Evolutionary conservation across 176 grass and related monocot species (phyloP), one percentile per base, ranked within the genome.

Genomic region (Oryza officinalis): DNA sequence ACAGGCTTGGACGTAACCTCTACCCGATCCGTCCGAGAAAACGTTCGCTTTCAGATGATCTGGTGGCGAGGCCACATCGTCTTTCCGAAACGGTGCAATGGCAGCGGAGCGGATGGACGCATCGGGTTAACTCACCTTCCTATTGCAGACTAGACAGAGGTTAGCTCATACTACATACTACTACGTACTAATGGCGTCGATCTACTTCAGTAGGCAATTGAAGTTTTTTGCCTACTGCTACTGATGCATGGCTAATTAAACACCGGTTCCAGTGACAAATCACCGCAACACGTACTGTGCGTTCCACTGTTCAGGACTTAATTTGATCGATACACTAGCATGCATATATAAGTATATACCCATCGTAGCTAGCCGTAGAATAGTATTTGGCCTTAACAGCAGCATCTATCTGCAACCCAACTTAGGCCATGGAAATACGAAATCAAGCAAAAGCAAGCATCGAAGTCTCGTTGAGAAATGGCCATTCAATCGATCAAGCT

Each of bases 141-240:
- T 78, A 44, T 82, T 78, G 27, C 44, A 44, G 78, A 6, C 72
- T 54, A 86, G 65, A n/a, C 78, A 66, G 22, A 43, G 30, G 6
- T 76, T 73, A 67, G 65, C 67, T 50, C 27, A 23, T 80, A 10
- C 18, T 68, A 10, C 12, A n/a, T 23, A 35, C 33, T 35, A 35
- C 33, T 35, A 70, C 81, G 60, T 38, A 65, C 66, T 67, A 11
- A 82, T 67, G 78, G 72, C 6, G 22, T 45, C 33, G 59, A 81
- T 81, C 83, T 65, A 77, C 88, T 86, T 82, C 32, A 43, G 88
- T 26, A 9, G 65, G 54, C 88, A 4, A 81, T 78, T 81, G 52
- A 89, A 79, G 57, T 46, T 63, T 83, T 70, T 70, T 40, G 70
- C 38, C 27, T 52, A 23, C 70, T 31, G 22, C 17, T n/a, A 35